phyloP scores from a whole-genome alignment of 805 yeast species.

The baker's yeast (Saccharomyces cerevisiae) region DNA sequence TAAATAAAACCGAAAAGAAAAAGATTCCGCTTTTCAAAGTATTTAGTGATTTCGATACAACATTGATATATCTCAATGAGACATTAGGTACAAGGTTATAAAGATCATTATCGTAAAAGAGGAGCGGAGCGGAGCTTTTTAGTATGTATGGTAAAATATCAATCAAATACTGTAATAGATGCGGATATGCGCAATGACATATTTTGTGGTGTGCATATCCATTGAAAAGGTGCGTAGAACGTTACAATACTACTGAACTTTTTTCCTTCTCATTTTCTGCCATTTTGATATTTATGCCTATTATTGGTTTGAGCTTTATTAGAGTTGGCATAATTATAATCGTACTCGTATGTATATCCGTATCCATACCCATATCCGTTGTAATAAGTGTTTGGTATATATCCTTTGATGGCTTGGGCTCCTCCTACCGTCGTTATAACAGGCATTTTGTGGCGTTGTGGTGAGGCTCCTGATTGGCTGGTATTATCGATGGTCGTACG shows the following conservation, averaged over 20 bases:
- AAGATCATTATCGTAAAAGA: neutral
- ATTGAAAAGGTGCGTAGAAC: neutral
- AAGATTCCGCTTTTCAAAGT: constrained; percentile 1
- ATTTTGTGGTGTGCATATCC: neutral
- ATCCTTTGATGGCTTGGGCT: neutral
- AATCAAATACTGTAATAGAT: neutral
- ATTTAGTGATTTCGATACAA: constrained; percentile 21
- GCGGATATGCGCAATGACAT: neutral
- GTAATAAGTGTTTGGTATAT: neutral
- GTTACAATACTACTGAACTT: neutral
- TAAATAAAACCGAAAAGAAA: neutral
- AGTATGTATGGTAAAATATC: neutral
- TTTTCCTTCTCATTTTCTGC: neutral
- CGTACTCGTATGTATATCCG: neutral
- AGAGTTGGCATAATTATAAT: neutral
- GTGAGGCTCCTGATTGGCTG: neutral
- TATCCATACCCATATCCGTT: neutral
- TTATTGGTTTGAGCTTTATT: neutral
- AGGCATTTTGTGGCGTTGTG: neutral
- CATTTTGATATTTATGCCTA: neutral
- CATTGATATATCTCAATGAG: constrained; percentile 21
- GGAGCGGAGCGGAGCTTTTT: neutral
- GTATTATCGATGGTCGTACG: neutral
- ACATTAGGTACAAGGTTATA: constrained; percentile 19
- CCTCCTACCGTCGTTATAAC: neutral